Evolutionary conservation across 176 grass and related monocot genomes (phyloP), one percentile per base, ranked within the genome.

Genomic region (Oryza longistaminata): DNA sequence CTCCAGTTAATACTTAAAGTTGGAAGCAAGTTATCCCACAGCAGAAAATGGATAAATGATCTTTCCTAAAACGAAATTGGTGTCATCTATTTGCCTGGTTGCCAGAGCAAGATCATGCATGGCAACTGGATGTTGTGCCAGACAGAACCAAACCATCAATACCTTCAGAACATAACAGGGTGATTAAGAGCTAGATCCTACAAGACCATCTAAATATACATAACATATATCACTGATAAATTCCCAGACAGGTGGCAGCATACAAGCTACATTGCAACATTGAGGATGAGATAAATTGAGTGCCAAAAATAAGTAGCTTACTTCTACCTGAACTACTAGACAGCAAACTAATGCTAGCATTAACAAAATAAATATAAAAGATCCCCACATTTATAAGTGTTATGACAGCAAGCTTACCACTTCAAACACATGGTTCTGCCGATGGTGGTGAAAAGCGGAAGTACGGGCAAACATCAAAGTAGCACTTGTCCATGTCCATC

Each of bases 371-470:
- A 55, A 55, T 19, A 55, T 19, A 17, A 55, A 55, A 17, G 3
- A 52, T 17, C 0, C 49, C 49, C 44, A 3, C 1, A 46, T 46
- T 12, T 2, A 35, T n/a, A 22, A 19, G 64, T 15, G 24, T 1
- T 37, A 66, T 24, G 26, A 50, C 12, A 64, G 5, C 1, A 52
- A 40, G 14, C 29, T 74, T 74, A 87, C 85, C 60, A 39, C 2
- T 81, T 87, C 77, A 87, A 11, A 87, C 25, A 29, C 60, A 67
- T 6, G 76, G 84, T 73, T 80, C 66, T 12, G 69, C 17, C 21
- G 72, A 55, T 29, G 85, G 66, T 27, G 85, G 70, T 31, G 60
- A 16, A 70, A 87, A 87, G 7, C 77, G 69, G 9, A 53, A 81
- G 37, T 39, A 81, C 0, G 70, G 5, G 24, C n/a, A 15, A 8